Evolutionary conservation across 2,329 filamentous ascomycete species (phyloP).

Genomic region (Fusarium proliferatum): DNA sequence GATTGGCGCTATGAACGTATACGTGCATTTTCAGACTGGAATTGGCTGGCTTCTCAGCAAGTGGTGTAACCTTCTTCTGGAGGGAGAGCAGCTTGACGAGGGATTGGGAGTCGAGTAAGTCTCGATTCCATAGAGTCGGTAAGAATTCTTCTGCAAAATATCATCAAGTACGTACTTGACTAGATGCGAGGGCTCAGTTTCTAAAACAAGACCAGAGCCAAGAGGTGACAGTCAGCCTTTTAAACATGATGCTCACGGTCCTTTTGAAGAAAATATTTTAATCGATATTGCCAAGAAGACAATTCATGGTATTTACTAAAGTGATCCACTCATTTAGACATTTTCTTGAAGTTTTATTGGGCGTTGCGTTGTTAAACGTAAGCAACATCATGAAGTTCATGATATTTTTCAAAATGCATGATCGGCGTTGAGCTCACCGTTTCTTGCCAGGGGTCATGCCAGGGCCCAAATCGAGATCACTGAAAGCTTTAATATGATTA

Average conservation of each 20-base stretch:
- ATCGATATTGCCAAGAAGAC: conserved; percentile 6
- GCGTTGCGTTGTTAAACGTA: conserved; percentile 24
- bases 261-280: background rate
- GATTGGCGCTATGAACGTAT: conserved; percentile 35
- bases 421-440: conserved; percentile 26
- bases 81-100: conserved; percentile 31
- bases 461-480: background rate
- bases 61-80: conserved; percentile 28
- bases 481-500: too few relatives aligned
- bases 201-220: background rate
- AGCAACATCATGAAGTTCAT: conserved; percentile 33
- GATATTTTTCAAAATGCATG: conserved; percentile 38
- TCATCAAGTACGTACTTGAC: conserved; percentile 7
- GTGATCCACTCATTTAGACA: conserved; percentile 4
- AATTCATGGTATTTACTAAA: conserved; percentile 21
- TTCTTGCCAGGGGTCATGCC: conserved; percentile 15
- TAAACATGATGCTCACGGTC: background rate
- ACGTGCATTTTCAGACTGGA: conserved; percentile 28
- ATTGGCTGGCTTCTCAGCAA: background rate
- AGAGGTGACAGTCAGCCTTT: background rate
- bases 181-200: background rate
- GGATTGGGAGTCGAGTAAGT: background rate
- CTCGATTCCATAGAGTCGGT: conserved; percentile 19
- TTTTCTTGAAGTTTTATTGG: conserved; percentile 28
- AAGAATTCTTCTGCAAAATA: background rate